Conservation (phyloP, 331 rosid species). For the Erythrophleum ivorense region DNA sequence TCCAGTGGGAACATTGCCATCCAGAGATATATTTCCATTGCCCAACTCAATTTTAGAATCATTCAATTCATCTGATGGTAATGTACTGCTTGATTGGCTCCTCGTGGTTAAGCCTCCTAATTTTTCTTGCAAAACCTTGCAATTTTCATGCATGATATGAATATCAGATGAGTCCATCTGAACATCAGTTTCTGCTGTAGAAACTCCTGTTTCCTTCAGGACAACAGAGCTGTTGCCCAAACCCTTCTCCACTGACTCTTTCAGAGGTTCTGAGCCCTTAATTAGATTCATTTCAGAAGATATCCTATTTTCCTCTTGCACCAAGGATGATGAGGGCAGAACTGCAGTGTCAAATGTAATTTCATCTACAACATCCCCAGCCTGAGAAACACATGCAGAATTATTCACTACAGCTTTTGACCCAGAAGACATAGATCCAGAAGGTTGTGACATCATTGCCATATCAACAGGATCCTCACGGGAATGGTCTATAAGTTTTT, state of each 20-base stretch:
- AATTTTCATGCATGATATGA: slow-evolving; percentile 38
- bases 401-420: slow-evolving; percentile 11
- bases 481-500: not conserved
- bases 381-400: slow-evolving; percentile 35
- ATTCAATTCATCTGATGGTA: slow-evolving; percentile 27
- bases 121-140: slow-evolving; percentile 12
- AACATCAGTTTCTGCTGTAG: slow-evolving; percentile 43
- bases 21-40: slow-evolving; percentile 29
- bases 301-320: slow-evolving; percentile 43
- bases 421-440: not conserved
- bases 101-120: not conserved
- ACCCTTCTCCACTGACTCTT: slow-evolving; percentile 42
- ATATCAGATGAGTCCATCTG: slow-evolving; percentile 53
- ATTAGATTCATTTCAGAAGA: slow-evolving; percentile 31
- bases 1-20: slow-evolving; percentile 37
- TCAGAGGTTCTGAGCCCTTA: slow-evolving; percentile 31
- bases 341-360: slow-evolving; percentile 37
- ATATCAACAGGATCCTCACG: slow-evolving; percentile 3
- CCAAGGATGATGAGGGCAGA: slow-evolving; percentile 25
- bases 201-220: slow-evolving; percentile 49
- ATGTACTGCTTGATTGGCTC: slow-evolving; percentile 12
- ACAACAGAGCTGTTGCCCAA: slow-evolving; percentile 38
- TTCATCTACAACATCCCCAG: slow-evolving; percentile 25
- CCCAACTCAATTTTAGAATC: slow-evolving; percentile 18
- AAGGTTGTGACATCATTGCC: not conserved